These are phyloP conservation scores for Microcos paniculata DNA, from an alignment of 345 rosid genomes.

Conservation along the genomic window DNA sequence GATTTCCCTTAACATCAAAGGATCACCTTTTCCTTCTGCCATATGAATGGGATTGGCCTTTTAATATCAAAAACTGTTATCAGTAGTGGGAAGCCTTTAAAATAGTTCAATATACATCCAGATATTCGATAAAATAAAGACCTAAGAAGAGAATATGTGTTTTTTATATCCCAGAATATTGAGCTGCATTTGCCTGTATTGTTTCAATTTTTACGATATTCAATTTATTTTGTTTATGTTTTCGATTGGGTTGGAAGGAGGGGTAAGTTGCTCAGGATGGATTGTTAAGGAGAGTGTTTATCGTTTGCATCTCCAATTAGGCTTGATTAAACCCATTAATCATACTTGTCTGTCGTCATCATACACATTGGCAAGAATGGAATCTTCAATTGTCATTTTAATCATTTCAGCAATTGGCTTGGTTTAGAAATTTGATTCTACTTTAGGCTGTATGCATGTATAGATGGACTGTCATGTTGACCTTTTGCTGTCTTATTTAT, in stretches of 20 bases:
- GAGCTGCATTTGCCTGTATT: background rate
- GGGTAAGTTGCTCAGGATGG: background rate
- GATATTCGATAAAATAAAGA: background rate
- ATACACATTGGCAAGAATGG: background rate
- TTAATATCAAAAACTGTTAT: background rate
- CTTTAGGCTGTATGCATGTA: background rate
- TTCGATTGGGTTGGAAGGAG: background rate
- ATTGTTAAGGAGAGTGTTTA: background rate
- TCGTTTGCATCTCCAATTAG: background rate
- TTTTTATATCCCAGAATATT: background rate
- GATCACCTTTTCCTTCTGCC: background rate
- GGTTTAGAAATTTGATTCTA: background rate
- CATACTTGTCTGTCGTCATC: background rate
- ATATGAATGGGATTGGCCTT: background rate
- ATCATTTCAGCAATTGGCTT: background rate
- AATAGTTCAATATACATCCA: background rate
- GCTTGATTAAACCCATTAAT: background rate
- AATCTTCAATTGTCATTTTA: background rate
- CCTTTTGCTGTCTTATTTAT: background rate
- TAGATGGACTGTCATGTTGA: background rate
- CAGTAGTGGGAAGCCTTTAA: background rate
- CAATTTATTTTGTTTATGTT: background rate
- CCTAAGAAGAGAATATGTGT: background rate
- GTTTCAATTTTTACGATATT: background rate
- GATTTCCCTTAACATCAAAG: background rate